Base-by-base conservation (phyloP, 306 rosid genomes). In the Acacia acuminata region DNA sequence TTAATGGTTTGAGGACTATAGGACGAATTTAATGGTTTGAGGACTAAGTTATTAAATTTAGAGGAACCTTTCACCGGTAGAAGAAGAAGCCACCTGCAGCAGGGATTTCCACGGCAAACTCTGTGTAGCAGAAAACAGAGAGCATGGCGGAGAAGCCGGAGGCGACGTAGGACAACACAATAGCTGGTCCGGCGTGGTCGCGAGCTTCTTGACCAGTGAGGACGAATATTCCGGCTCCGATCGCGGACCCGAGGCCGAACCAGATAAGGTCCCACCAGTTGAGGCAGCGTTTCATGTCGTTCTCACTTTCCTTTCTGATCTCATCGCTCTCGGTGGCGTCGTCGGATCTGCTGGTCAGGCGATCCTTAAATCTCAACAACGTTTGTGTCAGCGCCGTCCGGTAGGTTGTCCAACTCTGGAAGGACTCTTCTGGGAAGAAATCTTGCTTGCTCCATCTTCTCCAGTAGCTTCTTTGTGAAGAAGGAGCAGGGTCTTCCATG, bases 171-270 rank as follows among this genome's bases (percentile, higher is more conserved):
- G 97, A 92, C 40, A 92, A 65, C 25, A 92, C 91, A 27, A 94
- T 87, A 4, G 94, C 97, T 1, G 95, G 83, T 5, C 98, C 98
- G 32, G 95, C 95, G 74, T 83, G 81, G 8, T 75, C 7, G 12
- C 79, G 89, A 0, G 94, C 88, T 84, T 92, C 94, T 75, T 85
- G 87, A 14, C 98, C 98, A 1, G 97, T 90, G 25, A 90, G 78
- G 30, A 90, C 98, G 71, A 94, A 94, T 83, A 94, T 90, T 48
- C 98, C 98, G 0, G 95, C 89, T 0, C 98, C 98, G 22, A 94
- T 80, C 14, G 92, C 97, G 2, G 94, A 80, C 1, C 98, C 98
- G 34, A 94, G 84, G 16, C 98, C 98, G 8, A 94, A 89, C 98
- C 97, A 94, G 8, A 86, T 88, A 5, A 94, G 87, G 76, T 94